Percentiles rank a stretch among this genome's conserved stretches.
phyloP scores from a whole-genome alignment of 768 basidiomycete species.

The Flagelloscypha sp. region DNA sequence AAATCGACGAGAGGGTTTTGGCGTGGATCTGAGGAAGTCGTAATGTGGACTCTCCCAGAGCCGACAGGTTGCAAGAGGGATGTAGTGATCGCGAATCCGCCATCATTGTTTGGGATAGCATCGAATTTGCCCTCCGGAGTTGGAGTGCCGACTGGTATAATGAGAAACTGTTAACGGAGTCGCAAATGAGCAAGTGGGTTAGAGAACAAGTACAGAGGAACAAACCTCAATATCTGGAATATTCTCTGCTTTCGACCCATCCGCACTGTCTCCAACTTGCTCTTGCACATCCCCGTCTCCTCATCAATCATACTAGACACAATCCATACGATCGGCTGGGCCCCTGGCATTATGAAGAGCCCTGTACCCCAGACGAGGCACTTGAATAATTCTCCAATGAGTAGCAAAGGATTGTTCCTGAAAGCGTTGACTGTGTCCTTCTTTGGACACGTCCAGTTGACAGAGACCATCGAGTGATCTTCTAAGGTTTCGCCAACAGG shows the following conservation, averaged over 20 bases:
- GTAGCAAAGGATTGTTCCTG: constrained; percentile 16
- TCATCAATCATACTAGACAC: constrained; percentile 19
- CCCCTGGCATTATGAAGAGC: constrained; percentile 20
- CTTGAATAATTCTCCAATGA: constrained; percentile 22
- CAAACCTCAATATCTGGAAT: constrained; percentile 32
- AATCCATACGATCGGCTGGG: constrained; percentile 23
- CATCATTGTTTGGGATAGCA: too few relatives aligned
- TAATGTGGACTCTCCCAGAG: too few relatives aligned
- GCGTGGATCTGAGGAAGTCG: constrained; percentile 21
- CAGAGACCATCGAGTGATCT: constrained; percentile 29
- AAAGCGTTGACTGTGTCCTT: constrained; percentile 24
- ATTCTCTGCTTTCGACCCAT: constrained; percentile 14
- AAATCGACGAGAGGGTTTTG: constrained; percentile 22
- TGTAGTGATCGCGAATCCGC: too few relatives aligned
- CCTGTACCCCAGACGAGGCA: constrained; percentile 27
- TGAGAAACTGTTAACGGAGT: too few relatives aligned
- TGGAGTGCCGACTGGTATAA: too few relatives aligned
- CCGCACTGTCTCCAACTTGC: constrained; percentile 8
- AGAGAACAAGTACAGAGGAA: constrained; percentile 14
- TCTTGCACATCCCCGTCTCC: constrained; percentile 6
- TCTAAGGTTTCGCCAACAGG: constrained; percentile 21
- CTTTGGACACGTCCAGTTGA: constrained; percentile 24
- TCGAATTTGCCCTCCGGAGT: too few relatives aligned
- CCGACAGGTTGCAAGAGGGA: constrained; percentile 15
- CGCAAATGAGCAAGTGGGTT: too few relatives aligned